These are phyloP conservation scores for Claviceps purpurea DNA, from an alignment of 2,329 filamentous ascomycete species.

Conservation along the genomic window DNA sequence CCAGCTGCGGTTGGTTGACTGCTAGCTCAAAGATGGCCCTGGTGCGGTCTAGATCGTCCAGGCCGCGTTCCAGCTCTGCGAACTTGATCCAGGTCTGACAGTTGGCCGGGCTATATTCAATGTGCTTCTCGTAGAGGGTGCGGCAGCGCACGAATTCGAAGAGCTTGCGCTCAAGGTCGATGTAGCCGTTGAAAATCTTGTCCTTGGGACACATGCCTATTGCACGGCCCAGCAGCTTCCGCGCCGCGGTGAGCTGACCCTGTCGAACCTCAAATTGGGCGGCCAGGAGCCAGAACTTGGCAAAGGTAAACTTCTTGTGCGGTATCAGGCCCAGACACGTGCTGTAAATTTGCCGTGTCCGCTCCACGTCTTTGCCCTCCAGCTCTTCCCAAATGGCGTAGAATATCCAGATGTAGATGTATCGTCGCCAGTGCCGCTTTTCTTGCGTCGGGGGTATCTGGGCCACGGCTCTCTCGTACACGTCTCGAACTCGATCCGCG, in stretches of 20 bases:
- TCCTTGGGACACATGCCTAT: conserved; percentile 95
- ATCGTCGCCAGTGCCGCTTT: conserved; percentile 92
- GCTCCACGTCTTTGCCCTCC: conserved; percentile 62
- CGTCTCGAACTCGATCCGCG: conserved; percentile 70
- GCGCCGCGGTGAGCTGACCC: conserved; percentile 61
- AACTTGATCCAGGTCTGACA: conserved; percentile 94
- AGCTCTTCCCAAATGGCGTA: conserved; percentile 94
- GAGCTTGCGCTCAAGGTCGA: conserved; percentile 81
- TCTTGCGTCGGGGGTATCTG: conserved; percentile 91
- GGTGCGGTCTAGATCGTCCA: conserved; percentile 80
- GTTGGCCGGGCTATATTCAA: conserved; percentile 84
- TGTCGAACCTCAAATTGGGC: conserved; percentile 90
- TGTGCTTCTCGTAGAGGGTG: conserved; percentile 84
- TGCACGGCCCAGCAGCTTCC: conserved; percentile 79
- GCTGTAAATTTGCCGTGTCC: conserved; percentile 80
- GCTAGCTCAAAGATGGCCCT: conserved; percentile 88
- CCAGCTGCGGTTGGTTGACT: conserved; percentile 65
- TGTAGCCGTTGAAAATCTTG: conserved; percentile 85
- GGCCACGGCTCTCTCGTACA: conserved; percentile 91
- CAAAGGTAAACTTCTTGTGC: conserved; percentile 94
- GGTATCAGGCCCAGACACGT: conserved; percentile 80
- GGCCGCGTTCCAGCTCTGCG: conserved; percentile 78
- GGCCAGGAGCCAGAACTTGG: conserved; percentile 89
- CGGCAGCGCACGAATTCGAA: conserved; percentile 91
- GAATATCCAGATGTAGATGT: conserved; percentile 97